These are phyloP conservation scores for Trichocladium uniseriatum DNA, from an alignment of 495 filamentous ascomycete species.

Conservation along the genomic window DNA sequence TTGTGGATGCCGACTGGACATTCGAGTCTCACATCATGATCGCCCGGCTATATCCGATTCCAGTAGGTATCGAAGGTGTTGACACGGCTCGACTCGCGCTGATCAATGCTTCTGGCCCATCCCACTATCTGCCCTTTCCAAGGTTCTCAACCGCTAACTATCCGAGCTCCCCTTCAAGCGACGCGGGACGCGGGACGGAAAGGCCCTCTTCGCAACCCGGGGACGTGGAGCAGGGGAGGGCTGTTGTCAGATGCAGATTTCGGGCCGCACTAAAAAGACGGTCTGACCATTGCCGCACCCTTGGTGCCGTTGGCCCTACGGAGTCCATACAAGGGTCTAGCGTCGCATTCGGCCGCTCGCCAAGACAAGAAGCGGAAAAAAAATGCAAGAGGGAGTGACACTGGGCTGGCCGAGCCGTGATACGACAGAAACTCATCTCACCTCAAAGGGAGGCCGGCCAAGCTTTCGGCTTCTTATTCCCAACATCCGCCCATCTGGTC, in stretches of 20 bases:
- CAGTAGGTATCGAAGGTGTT: neutral
- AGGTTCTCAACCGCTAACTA: neutral
- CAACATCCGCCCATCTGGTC: conserved; percentile 1
- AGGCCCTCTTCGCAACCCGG: too few species aligned
- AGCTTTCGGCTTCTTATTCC: conserved; percentile 14
- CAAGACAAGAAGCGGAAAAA: conserved; percentile 19
- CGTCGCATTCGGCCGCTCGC: conserved; percentile 14
- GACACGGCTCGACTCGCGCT: neutral
- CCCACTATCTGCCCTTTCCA: neutral
- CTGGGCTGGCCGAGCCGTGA: neutral
- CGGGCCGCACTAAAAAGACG: neutral
- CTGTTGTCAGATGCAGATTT: neutral
- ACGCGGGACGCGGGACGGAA: too few species aligned
- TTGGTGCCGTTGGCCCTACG: neutral
- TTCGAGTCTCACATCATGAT: neutral
- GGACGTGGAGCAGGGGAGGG: neutral
- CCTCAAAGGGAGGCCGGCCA: neutral
- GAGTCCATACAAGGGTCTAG: neutral
- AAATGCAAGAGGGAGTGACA: conserved; percentile 16
- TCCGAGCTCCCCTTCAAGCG: too few species aligned
- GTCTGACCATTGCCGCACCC: conserved; percentile 1
- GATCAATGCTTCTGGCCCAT: neutral
- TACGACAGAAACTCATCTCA: neutral
- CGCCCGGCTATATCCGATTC: too few species aligned
- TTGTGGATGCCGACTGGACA: neutral